These are phyloP conservation scores for Cucurbitaria berberidis DNA, from an alignment of 2,329 filamentous ascomycete species.

Conservation along the genomic window DNA sequence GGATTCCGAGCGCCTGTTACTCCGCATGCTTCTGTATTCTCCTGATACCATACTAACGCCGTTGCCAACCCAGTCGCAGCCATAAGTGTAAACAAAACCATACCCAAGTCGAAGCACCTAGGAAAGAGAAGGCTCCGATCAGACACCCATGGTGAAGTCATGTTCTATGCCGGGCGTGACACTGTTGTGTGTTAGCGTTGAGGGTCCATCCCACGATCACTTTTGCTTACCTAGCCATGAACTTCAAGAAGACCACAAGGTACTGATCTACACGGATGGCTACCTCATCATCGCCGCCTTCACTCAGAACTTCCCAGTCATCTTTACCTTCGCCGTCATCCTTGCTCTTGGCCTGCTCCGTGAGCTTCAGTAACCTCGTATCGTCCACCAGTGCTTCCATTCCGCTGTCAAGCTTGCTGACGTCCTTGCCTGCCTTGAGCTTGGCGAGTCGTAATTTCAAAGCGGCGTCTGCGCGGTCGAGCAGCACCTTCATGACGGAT, in stretches of 20 bases:
- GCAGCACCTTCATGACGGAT: slow-evolving; percentile 94
- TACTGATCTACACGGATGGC: slow-evolving; percentile 90
- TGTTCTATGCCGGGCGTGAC: slow-evolving; percentile 98
- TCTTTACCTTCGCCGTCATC: slow-evolving; percentile 51
- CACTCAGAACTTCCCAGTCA: slow-evolving; percentile 69
- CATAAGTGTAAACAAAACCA: not conserved
- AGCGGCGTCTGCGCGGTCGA: slow-evolving; percentile 93
- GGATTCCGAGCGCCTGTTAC: not conserved
- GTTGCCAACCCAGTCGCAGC: not conserved
- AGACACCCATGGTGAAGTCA: slow-evolving; percentile 96
- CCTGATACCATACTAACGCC: not conserved
- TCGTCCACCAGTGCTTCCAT: slow-evolving; percentile 89
- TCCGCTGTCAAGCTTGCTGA: slow-evolving; percentile 62
- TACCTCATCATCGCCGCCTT: slow-evolving; percentile 71
- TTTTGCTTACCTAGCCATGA: slow-evolving; percentile 57
- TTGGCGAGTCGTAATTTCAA: slow-evolving; percentile 87
- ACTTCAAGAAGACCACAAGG: slow-evolving; percentile 85
- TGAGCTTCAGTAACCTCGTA: slow-evolving; percentile 68
- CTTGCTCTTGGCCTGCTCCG: slow-evolving; percentile 53
- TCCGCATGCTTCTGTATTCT: not conserved
- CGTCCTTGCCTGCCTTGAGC: slow-evolving; percentile 67
- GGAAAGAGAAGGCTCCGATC: slow-evolving; percentile 34
- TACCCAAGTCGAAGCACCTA: not conserved
- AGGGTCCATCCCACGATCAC: slow-evolving; percentile 55
- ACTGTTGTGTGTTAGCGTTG: slow-evolving; percentile 64